Percentiles rank a stretch among this genome's conserved stretches.
Evolutionary conservation across 345 rosid genomes (phyloP).

Genomic region (Syzygium jambos): DNA sequence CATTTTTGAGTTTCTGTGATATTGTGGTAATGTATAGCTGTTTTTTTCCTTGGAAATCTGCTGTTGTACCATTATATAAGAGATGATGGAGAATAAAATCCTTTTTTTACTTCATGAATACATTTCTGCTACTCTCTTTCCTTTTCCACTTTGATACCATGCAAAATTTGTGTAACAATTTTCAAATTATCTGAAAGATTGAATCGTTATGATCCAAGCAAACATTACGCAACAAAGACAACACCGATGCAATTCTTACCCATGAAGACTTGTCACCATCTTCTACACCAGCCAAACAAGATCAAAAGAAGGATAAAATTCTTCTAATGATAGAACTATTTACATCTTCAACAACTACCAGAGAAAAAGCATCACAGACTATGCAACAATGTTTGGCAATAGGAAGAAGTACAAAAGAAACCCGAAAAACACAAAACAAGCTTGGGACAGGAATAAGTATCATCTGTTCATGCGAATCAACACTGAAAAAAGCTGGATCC

Average conservation of each 20-base stretch:
- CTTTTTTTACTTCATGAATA: background rate
- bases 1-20: background rate
- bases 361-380: background rate
- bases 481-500: background rate
- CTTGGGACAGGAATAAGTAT: background rate
- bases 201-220: background rate
- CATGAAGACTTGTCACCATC: background rate
- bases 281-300: background rate
- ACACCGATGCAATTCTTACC: background rate
- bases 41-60: background rate
- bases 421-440: background rate
- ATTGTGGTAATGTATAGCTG: background rate
- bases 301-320: background rate
- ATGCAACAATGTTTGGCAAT: background rate
- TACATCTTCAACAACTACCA: background rate
- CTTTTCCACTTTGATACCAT: background rate
- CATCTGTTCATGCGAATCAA: background rate
- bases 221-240: background rate
- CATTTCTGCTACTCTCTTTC: background rate
- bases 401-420: background rate
- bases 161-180: background rate
- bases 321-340: background rate
- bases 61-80: background rate
- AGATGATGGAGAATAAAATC: background rate
- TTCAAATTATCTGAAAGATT: background rate